Base-by-base conservation (phyloP, 2,329 filamentous ascomycete species). In the Fusarium algeriense region DNA sequence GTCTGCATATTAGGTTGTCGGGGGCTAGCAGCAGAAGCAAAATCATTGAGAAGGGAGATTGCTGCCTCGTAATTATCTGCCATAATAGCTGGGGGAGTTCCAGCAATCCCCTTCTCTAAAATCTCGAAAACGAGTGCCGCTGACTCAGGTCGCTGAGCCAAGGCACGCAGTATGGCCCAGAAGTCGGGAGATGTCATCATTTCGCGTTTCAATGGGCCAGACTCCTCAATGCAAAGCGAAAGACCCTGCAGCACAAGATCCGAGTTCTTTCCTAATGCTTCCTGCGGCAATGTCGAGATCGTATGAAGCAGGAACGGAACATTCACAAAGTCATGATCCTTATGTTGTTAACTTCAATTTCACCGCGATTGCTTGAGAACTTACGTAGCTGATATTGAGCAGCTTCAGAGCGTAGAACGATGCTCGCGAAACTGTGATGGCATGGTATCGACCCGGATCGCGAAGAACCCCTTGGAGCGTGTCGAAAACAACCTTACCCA, bases 101-200 rank as follows among this genome's bases (percentile, higher is more conserved):
- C 92, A 15, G 87, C 88, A 4, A 94, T 90, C 30, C 95, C 90
- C 59, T 88, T 90, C 77, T 96, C 92, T 1, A 98, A 85, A n/a
- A 98, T 92, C 59, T 92, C 90, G 79, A 98, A 98, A 0, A 97
- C 94, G 19, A 91, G 86, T 1, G 91, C 86, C 4, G 94, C 92
- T 30, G 92, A 91, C 57, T 93, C 91, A 6, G 89, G 83, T 67
- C 91, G 88, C 28, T 86, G 85, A 49, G 93, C 90, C 20, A 99
- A 84, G 35, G 90, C 88, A 67, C 94, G 91, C 56, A 99, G 85
- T 17, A 98, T 93, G 8, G 92, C 92, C 96, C 96, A 99, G 80
- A 99, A 98, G 78, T 99, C 96, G 0, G 96, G 96, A 20, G 95
- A 98, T 17, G 93, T 95, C 82, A 97, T 97, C 73, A 98, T 93